phyloP scores from a whole-genome alignment of 352 stramenopile species.

The Elongisporangium prolatum region DNA sequence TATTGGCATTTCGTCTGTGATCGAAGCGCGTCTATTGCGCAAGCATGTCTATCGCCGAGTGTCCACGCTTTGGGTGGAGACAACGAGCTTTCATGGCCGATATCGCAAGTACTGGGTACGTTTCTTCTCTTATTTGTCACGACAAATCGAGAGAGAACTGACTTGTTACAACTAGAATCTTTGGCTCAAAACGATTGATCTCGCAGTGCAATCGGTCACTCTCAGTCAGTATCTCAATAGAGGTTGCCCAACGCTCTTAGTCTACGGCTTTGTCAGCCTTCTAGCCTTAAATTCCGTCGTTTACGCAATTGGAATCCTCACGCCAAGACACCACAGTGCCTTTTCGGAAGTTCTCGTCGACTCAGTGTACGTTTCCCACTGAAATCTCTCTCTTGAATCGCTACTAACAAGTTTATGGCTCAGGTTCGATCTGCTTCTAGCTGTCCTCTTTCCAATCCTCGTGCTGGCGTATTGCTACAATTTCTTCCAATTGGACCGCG shows the following conservation, averaged over 20 bases:
- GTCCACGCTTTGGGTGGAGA: background rate
- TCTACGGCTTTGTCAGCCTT: background rate
- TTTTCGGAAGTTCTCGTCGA: constrained; percentile 7
- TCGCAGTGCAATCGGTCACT: constrained; percentile 3
- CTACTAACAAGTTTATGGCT: too few relatives aligned
- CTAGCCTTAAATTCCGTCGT: constrained; percentile 1
- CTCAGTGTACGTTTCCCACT: background rate
- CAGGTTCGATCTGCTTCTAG: constrained; percentile 33
- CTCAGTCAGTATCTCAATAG: constrained; percentile 2
- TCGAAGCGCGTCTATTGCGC: too few relatives aligned
- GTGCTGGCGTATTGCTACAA: constrained; percentile 24
- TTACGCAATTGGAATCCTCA: constrained; percentile 6
- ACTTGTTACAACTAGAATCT: constrained; percentile 3
- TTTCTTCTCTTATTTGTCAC: too few relatives aligned
- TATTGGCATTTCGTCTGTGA: too few relatives aligned
- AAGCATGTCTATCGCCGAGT: background rate
- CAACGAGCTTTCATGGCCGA: background rate
- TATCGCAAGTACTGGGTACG: background rate
- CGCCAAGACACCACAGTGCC: background rate
- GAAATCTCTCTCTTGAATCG: too few relatives aligned
- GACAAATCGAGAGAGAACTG: too few relatives aligned
- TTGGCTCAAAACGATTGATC: constrained; percentile 2
- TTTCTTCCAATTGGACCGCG: constrained; percentile 28
- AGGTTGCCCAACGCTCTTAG: background rate
- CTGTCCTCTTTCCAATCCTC: constrained; percentile 26